Percentiles rank a stretch among this genome's conserved stretches.
Conservation (phyloP, 768 basidiomycete species). For the Cystoderma amianthinum region DNA sequence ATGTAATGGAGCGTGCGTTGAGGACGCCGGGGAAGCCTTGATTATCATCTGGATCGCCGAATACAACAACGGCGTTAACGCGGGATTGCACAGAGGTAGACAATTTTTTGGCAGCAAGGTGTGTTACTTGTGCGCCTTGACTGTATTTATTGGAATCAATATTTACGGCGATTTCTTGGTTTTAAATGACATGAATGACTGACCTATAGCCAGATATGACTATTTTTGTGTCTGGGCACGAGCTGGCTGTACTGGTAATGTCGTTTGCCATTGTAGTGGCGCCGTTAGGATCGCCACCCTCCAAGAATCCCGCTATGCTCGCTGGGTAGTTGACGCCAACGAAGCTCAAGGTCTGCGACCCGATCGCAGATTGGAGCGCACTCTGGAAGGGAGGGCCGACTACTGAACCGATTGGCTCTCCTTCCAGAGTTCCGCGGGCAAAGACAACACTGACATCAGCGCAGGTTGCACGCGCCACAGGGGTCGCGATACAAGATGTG, state of each 20-base stretch:
- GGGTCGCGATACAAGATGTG: slow-evolving; percentile 13
- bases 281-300: slow-evolving; percentile 26
- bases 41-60: slow-evolving; percentile 16
- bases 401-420: slow-evolving; percentile 22
- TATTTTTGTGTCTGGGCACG: slow-evolving; percentile 24
- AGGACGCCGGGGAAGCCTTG: slow-evolving; percentile 12
- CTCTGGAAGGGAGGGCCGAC: slow-evolving; percentile 29
- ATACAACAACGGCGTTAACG: slow-evolving; percentile 15
- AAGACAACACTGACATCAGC: slow-evolving; percentile 27
- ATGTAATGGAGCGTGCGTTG: slow-evolving; percentile 8
- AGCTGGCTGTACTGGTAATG: slow-evolving; percentile 16
- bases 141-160: slow-evolving; percentile 6
- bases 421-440: slow-evolving; percentile 28
- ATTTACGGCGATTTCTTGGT: slow-evolving; percentile 4
- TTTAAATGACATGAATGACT: slow-evolving; percentile 3
- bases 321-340: slow-evolving; percentile 29
- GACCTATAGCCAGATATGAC: slow-evolving; percentile 28
- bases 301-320: slow-evolving; percentile 24
- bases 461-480: slow-evolving; percentile 15
- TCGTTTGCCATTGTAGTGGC: slow-evolving; percentile 26
- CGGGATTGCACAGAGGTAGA: slow-evolving; percentile 8
- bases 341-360: slow-evolving; percentile 22
- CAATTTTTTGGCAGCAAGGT: slow-evolving; percentile 20
- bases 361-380: slow-evolving; percentile 20
- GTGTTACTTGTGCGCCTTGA: slow-evolving; percentile 28